phyloP scores from a whole-genome alignment of 2,329 filamentous ascomycete genomes.

The Claviceps quebecensis region DNA sequence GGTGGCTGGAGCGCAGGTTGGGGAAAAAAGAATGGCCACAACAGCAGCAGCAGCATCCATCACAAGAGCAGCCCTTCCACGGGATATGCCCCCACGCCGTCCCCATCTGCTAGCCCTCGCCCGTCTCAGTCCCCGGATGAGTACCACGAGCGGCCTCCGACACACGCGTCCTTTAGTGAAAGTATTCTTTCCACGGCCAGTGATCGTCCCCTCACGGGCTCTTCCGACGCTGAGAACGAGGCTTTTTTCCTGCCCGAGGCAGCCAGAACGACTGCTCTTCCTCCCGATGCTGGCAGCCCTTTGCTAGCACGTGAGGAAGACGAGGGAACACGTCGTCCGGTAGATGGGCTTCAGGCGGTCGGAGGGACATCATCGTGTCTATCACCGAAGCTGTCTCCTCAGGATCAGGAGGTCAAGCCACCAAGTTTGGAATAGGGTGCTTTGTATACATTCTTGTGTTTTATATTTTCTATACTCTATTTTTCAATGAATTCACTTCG shows the following conservation, averaged over 20 bases:
- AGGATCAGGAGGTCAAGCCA: neutral
- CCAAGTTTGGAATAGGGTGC: neutral
- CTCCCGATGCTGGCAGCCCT: neutral
- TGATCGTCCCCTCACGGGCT: constrained; percentile 1
- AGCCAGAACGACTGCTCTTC: neutral
- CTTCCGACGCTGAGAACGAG: neutral
- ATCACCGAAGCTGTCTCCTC: neutral
- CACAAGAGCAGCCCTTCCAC: constrained; percentile 15
- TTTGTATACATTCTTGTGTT: too few relatives aligned
- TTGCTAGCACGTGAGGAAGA: constrained; percentile 2
- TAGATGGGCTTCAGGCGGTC: constrained; percentile 15
- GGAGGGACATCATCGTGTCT: constrained; percentile 7
- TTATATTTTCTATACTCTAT: too few relatives aligned
- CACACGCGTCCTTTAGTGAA: constrained; percentile 15
- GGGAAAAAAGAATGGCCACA: constrained; percentile 16
- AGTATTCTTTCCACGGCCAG: constrained; percentile 7
- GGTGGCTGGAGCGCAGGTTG: constrained; percentile 30
- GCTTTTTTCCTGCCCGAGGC: neutral
- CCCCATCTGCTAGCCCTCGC: constrained; percentile 22
- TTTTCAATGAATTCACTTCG: too few relatives aligned
- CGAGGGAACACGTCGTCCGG: constrained; percentile 3
- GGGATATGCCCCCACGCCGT: constrained; percentile 15
- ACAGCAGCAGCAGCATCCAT: constrained; percentile 1
- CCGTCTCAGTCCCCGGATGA: constrained; percentile 18
- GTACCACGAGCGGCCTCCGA: constrained; percentile 17